Evolutionary conservation across 495 filamentous ascomycete species (phyloP).

Genomic region (Hyaloscypha hepaticicola): DNA sequence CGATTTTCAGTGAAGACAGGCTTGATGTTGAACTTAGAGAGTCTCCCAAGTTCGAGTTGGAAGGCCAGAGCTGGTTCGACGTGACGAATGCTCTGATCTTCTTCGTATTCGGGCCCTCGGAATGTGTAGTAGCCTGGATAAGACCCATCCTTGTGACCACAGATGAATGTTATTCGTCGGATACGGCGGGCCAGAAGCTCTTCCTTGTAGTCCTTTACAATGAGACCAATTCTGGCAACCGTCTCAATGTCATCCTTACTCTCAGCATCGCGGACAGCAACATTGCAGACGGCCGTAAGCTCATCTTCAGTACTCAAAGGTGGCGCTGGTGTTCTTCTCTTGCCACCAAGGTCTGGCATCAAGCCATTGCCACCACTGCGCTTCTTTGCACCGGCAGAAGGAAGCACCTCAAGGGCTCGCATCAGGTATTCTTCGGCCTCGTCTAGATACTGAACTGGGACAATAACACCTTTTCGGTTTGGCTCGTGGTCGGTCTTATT

Average conservation of each 20-base stretch:
- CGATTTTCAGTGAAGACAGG: slow-evolving; percentile 98
- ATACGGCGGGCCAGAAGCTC: slow-evolving; percentile 79
- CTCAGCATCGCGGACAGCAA: slow-evolving; percentile 89
- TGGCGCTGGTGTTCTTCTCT: slow-evolving; percentile 58
- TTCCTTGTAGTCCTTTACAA: slow-evolving; percentile 79
- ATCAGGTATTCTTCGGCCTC: slow-evolving; percentile 84
- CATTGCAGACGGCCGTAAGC: slow-evolving; percentile 85
- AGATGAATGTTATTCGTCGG: slow-evolving; percentile 92
- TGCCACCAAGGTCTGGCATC: slow-evolving; percentile 70
- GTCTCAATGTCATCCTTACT: slow-evolving; percentile 81
- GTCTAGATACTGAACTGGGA: slow-evolving; percentile 89
- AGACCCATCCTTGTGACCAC: slow-evolving; percentile 88
- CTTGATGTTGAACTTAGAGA: slow-evolving; percentile 96
- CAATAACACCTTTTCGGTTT: slow-evolving; percentile 87
- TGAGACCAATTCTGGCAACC: slow-evolving; percentile 64
- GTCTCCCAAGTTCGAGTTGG: slow-evolving; percentile 91
- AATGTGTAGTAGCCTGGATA: slow-evolving; percentile 98
- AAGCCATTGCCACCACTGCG: slow-evolving; percentile 48
- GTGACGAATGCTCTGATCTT: slow-evolving; percentile 95
- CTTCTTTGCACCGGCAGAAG: slow-evolving; percentile 49
- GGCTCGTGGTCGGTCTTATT: slow-evolving; percentile 68
- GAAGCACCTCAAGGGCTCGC: slow-evolving; percentile 81
- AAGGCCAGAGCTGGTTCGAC: slow-evolving; percentile 94
- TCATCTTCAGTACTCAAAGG: slow-evolving; percentile 62
- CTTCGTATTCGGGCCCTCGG: slow-evolving; percentile 83